Base-by-base conservation (phyloP, 1,139 yeast genomes). In the Diutina rugosa region DNA sequence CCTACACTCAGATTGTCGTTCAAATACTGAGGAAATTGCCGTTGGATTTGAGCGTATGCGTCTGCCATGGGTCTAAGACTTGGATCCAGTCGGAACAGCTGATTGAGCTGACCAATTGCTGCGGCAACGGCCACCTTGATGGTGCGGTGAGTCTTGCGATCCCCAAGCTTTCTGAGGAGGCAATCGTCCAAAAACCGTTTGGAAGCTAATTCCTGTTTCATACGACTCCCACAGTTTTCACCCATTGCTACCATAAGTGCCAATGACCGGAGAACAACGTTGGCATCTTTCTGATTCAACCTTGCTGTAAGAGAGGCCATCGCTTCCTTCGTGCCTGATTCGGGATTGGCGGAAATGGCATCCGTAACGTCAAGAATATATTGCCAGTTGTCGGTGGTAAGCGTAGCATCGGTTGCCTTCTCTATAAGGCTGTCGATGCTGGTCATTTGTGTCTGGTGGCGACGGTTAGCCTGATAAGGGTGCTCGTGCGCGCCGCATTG, bases 161-260 rank as follows among this genome's bases (percentile, higher is more conserved):
- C 89, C 18, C 76, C 77, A 41, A 89, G 73, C 61, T 85, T 73
- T 58, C 76, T 74, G 46, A 82, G 65, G 55, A 93, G 72, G 28
- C 77, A 58, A 32, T 72, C 75, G 53, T 76, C 74, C 35, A 90
- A 80, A 66, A 90, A 90, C 10, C 77, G 66, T 61, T 80, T 81
- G 28, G 90, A 76, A 45, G 96, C 91, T 53, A 91, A 83, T 63
- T 86, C 90, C 60, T 88, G 90, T 63, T 84, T 85, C 80, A 88
- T 81, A 62, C 90, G 76, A 2, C 96, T 84, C 1, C 98, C 98
- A 71, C 98, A 91, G 67, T 93, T 93, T 69, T 91, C 97, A 0
- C 96, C 96, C 46, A 90, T 69, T 0, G 97, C 85, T 21, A 82
- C 79, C 21, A 89, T 71, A 57, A 93, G 71, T 0, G 96, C 79